Evolutionary conservation across 805 yeast genomes (phyloP).

Genomic region (Nakazawaea sp.): DNA sequence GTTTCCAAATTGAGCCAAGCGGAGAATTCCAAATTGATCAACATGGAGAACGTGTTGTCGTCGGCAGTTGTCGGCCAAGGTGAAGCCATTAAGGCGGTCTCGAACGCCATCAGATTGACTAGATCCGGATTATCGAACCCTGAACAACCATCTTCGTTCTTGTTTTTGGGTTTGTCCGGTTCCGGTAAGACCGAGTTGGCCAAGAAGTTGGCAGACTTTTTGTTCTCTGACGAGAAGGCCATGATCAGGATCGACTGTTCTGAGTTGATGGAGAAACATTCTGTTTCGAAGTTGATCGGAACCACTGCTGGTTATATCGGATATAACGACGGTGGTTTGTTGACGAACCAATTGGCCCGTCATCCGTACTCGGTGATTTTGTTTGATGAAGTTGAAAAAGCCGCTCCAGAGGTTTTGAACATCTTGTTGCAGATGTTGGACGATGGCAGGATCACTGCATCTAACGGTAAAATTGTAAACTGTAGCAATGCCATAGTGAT

Average conservation of each 20-base stretch:
- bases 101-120: constrained; percentile 88
- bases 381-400: constrained; percentile 97
- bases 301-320: constrained; percentile 98
- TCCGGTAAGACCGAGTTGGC: constrained; percentile 98
- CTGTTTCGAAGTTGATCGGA: constrained; percentile 91
- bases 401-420: constrained; percentile 96
- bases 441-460: constrained; percentile 93
- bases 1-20: constrained; percentile 92
- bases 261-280: constrained; percentile 90
- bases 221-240: constrained; percentile 93
- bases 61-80: constrained; percentile 88
- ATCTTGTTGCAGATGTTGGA: constrained; percentile 87
- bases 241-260: constrained; percentile 98
- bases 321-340: constrained; percentile 94
- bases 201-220: constrained; percentile 91
- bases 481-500: constrained; percentile 89
- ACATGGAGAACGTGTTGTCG: constrained; percentile 85
- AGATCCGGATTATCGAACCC: constrained; percentile 97
- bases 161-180: constrained; percentile 93
- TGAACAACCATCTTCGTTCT: constrained; percentile 90
- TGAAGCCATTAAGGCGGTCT: constrained; percentile 93
- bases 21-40: constrained; percentile 87
- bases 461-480: constrained; percentile 89
- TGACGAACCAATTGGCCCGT: constrained; percentile 86
- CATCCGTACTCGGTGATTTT: constrained; percentile 94